A percentile compares a stretch with the other conserved stretches of the same genome.
Evolutionary conservation across 768 basidiomycete genomes (phyloP).

Genomic region (Boletus bicolor): DNA sequence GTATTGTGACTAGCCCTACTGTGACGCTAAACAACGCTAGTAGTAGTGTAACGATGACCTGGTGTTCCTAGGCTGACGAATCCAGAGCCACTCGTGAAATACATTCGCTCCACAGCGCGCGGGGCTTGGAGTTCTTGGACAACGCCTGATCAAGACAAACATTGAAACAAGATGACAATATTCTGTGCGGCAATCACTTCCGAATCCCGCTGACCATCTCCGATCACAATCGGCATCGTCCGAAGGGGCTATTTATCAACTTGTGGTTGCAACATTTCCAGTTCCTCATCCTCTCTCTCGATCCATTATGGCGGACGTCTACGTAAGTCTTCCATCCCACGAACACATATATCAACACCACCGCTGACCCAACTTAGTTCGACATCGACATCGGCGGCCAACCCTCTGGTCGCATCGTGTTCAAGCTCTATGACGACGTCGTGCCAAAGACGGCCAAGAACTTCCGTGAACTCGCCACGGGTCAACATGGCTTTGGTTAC

Average conservation of each 20-base stretch:
- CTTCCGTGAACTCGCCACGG: slow-evolving; percentile 88
- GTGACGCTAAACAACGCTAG: too few relatives aligned
- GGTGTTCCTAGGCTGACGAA: too few relatives aligned
- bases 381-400: slow-evolving; percentile 51
- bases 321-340: not conserved
- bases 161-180: too few relatives aligned
- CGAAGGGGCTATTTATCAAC: not conserved
- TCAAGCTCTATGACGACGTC: slow-evolving; percentile 81
- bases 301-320: slow-evolving; percentile 14
- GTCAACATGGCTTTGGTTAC: slow-evolving; percentile 74
- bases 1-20: too few relatives aligned
- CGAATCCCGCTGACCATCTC: slow-evolving; percentile 4
- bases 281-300: not conserved
- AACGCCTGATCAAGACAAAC: too few relatives aligned
- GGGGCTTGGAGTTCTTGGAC: too few relatives aligned
- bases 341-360: not conserved
- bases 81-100: too few relatives aligned
- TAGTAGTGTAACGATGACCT: too few relatives aligned
- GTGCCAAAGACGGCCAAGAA: slow-evolving; percentile 75
- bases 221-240: slow-evolving; percentile 9
- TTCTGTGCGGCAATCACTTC: not conserved
- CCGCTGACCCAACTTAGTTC: slow-evolving; percentile 43
- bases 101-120: too few relatives aligned
- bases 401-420: slow-evolving; percentile 58
- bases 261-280: not conserved